A percentile compares a stretch with the other conserved stretches of the same genome.
phyloP scores from a whole-genome alignment of 2,329 filamentous ascomycete species.

The Myriosclerotinia duriaeana region DNA sequence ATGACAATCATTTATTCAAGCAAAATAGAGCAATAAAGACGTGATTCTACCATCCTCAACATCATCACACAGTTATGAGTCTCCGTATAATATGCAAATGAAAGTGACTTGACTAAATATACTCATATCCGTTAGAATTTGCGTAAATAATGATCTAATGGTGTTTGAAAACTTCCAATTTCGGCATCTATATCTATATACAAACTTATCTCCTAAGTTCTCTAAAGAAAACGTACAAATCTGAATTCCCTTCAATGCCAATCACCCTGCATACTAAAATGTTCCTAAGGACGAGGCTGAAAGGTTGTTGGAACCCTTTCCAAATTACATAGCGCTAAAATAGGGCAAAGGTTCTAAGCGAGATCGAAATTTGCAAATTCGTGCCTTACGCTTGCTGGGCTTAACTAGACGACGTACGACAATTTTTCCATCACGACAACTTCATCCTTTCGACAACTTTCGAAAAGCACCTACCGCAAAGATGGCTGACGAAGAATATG shows the following conservation, averaged over 20 bases:
- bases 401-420: slow-evolving; percentile 15
- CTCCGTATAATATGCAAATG: not conserved
- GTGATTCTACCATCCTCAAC: slow-evolving; percentile 36
- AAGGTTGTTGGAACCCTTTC: slow-evolving; percentile 10
- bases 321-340: slow-evolving; percentile 21
- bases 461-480: slow-evolving; percentile 50
- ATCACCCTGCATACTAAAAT: not conserved
- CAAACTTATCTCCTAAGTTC: not conserved
- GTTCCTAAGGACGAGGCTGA: slow-evolving; percentile 20
- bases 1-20: slow-evolving; percentile 33
- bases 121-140: not conserved
- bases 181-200: no score
- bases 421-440: slow-evolving; percentile 27
- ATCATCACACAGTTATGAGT: not conserved
- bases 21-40: slow-evolving; percentile 40
- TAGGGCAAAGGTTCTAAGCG: slow-evolving; percentile 10
- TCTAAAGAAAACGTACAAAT: not conserved
- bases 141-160: not conserved
- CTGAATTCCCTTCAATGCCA: not conserved
- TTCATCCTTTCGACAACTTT: slow-evolving; percentile 38
- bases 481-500: slow-evolving; percentile 79
- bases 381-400: not conserved
- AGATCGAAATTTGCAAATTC: slow-evolving; percentile 7
- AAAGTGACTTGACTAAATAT: not conserved
- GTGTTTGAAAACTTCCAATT: not conserved